These are phyloP conservation scores for Hordeum marinum DNA, from an alignment of 176 grass and related monocot genomes.

Conservation along the genomic window DNA sequence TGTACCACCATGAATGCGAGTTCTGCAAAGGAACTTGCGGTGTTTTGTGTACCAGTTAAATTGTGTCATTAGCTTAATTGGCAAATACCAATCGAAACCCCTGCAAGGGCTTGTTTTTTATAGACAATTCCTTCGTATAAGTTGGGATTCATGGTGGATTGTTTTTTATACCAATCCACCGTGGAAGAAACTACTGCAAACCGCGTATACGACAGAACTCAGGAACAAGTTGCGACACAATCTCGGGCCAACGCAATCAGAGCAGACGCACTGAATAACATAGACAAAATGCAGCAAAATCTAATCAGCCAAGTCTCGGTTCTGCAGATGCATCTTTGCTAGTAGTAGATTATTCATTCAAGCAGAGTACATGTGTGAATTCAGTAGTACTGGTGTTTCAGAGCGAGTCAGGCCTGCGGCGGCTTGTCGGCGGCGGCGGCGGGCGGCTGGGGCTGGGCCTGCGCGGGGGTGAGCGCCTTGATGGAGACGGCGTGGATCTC, in stretches of 20 bases:
- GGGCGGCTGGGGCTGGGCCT: constrained; percentile 57
- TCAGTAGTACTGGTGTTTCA: neutral
- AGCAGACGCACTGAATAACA: neutral
- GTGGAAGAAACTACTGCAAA: neutral
- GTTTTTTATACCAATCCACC: neutral
- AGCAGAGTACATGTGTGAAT: neutral
- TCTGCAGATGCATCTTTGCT: neutral
- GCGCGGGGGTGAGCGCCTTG: constrained; percentile 79
- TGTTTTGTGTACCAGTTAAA: neutral
- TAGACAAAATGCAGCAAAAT: neutral
- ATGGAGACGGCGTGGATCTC: constrained; percentile 96
- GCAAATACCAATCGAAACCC: too few relatives aligned
- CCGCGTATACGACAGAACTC: neutral
- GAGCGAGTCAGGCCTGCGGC: constrained; percentile 23
- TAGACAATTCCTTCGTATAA: too few relatives aligned
- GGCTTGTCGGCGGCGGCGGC: constrained; percentile 30
- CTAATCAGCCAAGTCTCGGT: neutral
- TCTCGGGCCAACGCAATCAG: neutral
- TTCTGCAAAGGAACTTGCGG: too few relatives aligned
- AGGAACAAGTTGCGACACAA: neutral
- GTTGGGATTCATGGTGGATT: too few relatives aligned
- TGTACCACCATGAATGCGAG: too few relatives aligned
- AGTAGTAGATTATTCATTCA: constrained; percentile 32
- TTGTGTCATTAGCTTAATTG: neutral
- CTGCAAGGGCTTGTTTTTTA: too few relatives aligned